phyloP scores from a whole-genome alignment of 768 basidiomycete species.

The Pleurotus salmoneostramineus region DNA sequence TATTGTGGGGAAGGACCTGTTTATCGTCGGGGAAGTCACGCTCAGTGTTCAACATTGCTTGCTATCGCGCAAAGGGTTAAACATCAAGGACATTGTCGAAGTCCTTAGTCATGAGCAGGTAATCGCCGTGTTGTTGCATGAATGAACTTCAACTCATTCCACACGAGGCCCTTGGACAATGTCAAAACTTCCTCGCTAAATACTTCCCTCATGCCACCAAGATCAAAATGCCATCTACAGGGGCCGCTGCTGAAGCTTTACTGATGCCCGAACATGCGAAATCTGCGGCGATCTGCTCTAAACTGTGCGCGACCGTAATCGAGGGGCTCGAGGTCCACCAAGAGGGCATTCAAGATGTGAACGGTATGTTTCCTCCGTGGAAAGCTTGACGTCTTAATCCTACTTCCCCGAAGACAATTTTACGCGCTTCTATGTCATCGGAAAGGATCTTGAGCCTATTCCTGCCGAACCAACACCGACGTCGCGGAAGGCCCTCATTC shows the following conservation, averaged over 20 bases:
- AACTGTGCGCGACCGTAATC: constrained; percentile 55
- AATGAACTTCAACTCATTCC: not conserved
- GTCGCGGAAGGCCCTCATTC: constrained; percentile 27
- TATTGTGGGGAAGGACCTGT: constrained; percentile 25
- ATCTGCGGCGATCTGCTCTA: constrained; percentile 75
- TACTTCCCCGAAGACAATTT: constrained; percentile 45
- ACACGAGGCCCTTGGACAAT: constrained; percentile 73
- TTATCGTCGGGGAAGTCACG: constrained; percentile 56
- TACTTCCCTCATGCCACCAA: constrained; percentile 49
- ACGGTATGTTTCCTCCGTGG: constrained; percentile 29
- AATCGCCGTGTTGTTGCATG: not conserved
- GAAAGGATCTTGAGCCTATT: constrained; percentile 22
- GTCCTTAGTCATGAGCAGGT: constrained; percentile 85
- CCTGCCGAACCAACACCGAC: constrained; percentile 10
- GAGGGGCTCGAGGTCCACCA: constrained; percentile 56
- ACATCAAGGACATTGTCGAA: constrained; percentile 46
- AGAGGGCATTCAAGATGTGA: constrained; percentile 61
- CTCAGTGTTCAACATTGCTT: constrained; percentile 68
- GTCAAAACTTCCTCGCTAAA: constrained; percentile 52
- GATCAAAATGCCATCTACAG: constrained; percentile 68
- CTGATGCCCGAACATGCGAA: constrained; percentile 30
- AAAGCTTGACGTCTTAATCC: not conserved
- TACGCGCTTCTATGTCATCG: constrained; percentile 66
- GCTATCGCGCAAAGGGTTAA: constrained; percentile 55
- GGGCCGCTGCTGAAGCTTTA: constrained; percentile 57